Percentiles rank a stretch among this genome's conserved stretches.
These are phyloP conservation scores for Amoebophrya sp. DNA, from an alignment of 169 alveolate genomes.

Conservation along the genomic window DNA sequence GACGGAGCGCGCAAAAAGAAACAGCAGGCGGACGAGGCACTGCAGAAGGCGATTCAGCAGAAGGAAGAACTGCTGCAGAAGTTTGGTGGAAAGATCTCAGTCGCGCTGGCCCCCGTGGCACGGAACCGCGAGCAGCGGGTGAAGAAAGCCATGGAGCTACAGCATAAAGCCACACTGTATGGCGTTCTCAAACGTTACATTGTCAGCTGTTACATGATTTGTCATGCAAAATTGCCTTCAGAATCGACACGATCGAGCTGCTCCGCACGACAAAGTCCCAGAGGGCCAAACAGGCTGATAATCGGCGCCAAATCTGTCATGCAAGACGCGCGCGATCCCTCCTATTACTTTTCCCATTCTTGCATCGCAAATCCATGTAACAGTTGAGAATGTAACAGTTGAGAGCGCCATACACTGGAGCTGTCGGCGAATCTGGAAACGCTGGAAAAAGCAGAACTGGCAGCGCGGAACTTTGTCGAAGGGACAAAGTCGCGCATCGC, in stretches of 20 bases:
- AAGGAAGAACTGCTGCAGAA: background rate
- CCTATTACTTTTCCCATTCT: too few species aligned
- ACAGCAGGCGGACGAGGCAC: background rate
- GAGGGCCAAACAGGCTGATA: too few species aligned
- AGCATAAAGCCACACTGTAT: background rate
- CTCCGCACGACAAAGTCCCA: too few species aligned
- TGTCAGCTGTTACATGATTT: too few species aligned
- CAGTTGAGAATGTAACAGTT: too few species aligned
- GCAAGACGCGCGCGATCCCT: too few species aligned
- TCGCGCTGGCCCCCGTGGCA: background rate
- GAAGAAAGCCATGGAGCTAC: background rate
- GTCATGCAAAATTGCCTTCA: too few species aligned
- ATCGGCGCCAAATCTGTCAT: too few species aligned
- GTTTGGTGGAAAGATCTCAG: background rate
- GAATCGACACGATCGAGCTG: too few species aligned
- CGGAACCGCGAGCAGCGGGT: conserved; percentile 1
- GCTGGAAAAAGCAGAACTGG: background rate
- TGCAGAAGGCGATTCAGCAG: background rate
- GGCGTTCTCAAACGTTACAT: too few species aligned
- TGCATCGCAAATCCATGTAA: too few species aligned
- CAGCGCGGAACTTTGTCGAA: background rate
- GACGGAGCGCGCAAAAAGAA: background rate
- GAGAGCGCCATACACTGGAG: too few species aligned
- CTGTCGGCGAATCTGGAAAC: background rate
- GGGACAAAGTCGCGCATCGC: background rate